Base-by-base conservation (phyloP, 1,139 yeast genomes). In the Petasospora fabianii region DNA sequence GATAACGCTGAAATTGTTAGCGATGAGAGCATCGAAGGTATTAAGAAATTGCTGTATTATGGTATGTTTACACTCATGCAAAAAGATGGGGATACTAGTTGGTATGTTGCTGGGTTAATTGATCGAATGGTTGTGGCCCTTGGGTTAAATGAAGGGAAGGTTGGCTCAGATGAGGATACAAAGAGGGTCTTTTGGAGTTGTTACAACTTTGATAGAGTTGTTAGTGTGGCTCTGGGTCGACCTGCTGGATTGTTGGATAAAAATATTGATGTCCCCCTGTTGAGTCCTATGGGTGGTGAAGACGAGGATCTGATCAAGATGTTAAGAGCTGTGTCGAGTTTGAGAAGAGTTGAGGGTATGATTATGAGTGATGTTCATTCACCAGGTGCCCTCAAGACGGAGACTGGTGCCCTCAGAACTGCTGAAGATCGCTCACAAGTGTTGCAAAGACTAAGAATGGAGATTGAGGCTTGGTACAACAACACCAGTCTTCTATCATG, bases 181-280 rank as follows among this genome's bases (percentile, higher is more conserved):
- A 61, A 63, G 29, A 55, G 78, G 33, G 54, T 72, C 6, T 73
- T 73, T 46, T 74, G 79, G 79, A 66, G 73, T 34, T 69, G 71
- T 10, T 73, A 69, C 46, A 67, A 66, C 38, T 68, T 68, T 56
- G 80, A 74, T 47, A 51, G 46, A 32, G 51, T 68, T 14, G 63
- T 73, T 14, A 65, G 74, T 1, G 59, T 68, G 1, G 62, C 74
- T 4, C 50, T 71, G 12, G 75, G 75, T 1, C 58, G 75, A 38
- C 68, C 71, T 3, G 62, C 69, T 14, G 65, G 69, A 1, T 62
- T 74, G 14, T 65, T 64, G 27, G 75, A 72, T 38, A 69, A 66
- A 38, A 74, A 73, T 45, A 66, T 73, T 26, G 66, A 66, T 39
- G 64, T 69, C 1, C 72, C 73, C 0, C 45, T 62, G 10, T 77